A percentile compares a stretch with the other conserved stretches of the same genome.
These are phyloP conservation scores for Aspergillus floridensis DNA, from an alignment of 2,329 filamentous ascomycete genomes.

Conservation along the genomic window DNA sequence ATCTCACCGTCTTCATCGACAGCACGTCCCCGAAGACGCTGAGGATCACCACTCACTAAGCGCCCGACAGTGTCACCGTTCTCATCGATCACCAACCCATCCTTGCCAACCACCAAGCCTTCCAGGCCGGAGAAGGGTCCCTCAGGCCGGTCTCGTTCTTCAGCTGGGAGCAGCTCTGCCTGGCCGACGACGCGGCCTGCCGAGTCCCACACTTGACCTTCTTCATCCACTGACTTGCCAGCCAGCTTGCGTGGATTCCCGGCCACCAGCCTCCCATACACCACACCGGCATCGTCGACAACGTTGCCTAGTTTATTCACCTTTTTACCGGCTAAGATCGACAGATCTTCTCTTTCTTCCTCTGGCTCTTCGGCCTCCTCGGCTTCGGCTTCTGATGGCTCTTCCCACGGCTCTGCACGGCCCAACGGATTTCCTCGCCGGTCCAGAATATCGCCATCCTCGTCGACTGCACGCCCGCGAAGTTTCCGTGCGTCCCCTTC, in stretches of 20 bases:
- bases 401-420: constrained; percentile 52
- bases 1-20: constrained; percentile 70
- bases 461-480: constrained; percentile 58
- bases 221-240: constrained; percentile 60
- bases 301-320: constrained; percentile 64
- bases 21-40: constrained; percentile 61
- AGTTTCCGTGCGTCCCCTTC: constrained; percentile 61
- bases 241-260: constrained; percentile 55
- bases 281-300: constrained; percentile 56
- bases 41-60: constrained; percentile 62
- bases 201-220: constrained; percentile 64
- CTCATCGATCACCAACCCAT: constrained; percentile 54
- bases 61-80: constrained; percentile 47
- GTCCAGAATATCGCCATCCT: constrained; percentile 62
- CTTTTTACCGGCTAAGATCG: constrained; percentile 56
- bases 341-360: constrained; percentile 52
- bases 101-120: constrained; percentile 54
- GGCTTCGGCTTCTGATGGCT: constrained; percentile 43
- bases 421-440: constrained; percentile 62
- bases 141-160: constrained; percentile 48
- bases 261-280: constrained; percentile 57
- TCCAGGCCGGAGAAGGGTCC: constrained; percentile 62
- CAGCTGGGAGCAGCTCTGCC: constrained; percentile 56
- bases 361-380: constrained; percentile 41
- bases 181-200: constrained; percentile 59